These are phyloP conservation scores for Trametopsis cervina DNA, from an alignment of 768 basidiomycete genomes.

Conservation along the genomic window DNA sequence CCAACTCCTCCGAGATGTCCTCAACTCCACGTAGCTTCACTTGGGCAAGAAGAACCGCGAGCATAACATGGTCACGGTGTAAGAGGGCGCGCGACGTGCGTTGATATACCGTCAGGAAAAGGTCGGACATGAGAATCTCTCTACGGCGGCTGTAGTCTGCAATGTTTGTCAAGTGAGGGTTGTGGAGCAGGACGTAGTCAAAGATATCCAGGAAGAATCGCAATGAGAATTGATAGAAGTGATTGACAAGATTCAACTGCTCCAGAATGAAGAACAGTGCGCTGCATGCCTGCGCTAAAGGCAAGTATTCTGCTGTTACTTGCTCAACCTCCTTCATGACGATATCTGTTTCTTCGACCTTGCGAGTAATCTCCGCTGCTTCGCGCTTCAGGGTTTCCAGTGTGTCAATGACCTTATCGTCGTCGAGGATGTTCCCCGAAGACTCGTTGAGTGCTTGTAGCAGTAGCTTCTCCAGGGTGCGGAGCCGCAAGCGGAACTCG, in stretches of 20 bases:
- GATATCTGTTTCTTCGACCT: conserved; percentile 93
- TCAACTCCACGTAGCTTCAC: conserved; percentile 77
- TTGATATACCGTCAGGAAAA: conserved; percentile 84
- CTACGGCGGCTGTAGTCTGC: conserved; percentile 68
- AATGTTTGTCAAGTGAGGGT: conserved; percentile 80
- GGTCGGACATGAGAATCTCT: conserved; percentile 74
- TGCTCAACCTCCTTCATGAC: conserved; percentile 96
- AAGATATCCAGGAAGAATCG: conserved; percentile 98
- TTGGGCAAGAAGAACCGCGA: conserved; percentile 86
- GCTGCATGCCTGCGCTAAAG: conserved; percentile 93
- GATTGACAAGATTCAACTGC: conserved; percentile 88
- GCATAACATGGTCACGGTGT: conserved; percentile 84
- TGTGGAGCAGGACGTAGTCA: conserved; percentile 87
- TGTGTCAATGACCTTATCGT: conserved; percentile 97
- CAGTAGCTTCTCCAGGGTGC: conserved; percentile 87
- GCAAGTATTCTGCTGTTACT: conserved; percentile 91
- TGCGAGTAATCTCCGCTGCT: conserved; percentile 91
- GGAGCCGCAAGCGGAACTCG: conserved; percentile 89
- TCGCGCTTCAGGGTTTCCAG: conserved; percentile 93
- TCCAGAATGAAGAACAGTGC: conserved; percentile 96
- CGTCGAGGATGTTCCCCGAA: conserved; percentile 93
- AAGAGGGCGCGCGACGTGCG: conserved; percentile 87
- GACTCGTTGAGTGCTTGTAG: conserved; percentile 96
- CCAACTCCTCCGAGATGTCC: conserved; percentile 78
- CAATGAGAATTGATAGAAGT: conserved; percentile 98